Evolutionary conservation across 2,329 filamentous ascomycete genomes (phyloP), one percentile per base, ranked within the genome.

Genomic region (Aspergillus alliaceus): DNA sequence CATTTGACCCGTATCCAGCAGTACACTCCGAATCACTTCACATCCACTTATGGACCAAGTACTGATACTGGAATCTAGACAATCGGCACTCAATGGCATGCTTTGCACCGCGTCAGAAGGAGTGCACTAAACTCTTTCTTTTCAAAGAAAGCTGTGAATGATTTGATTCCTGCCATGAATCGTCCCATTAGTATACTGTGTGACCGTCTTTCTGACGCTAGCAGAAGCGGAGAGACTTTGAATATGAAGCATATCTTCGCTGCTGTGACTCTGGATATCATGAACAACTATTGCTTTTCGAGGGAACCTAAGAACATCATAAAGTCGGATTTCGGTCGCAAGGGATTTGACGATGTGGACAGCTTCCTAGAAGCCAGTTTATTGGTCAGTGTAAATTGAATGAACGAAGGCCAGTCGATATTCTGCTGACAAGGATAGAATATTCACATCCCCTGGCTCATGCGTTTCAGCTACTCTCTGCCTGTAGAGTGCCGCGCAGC

Each of bases 221-320:
- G 3, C n/a, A 11, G 29, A 29, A 20, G 25, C 46, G 46, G 46
- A 14, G 46, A 49, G 2, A 34, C 15, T 4, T 15, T 58, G 37
- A 54, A 58, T 22, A 48, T 51, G 47, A 54, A 54, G n/a, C 52
- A 54, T 25, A 42, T 54, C 37, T 58, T 48, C 48, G 47, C 31
- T 2, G 31, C 52, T 4, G 52, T 54, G n/a, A 51, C 56, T 14
- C 35, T 52, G 24, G 54, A 57, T 35, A 57, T 57, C 25, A 57
- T 57, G 24, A 52, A 57, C 24, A 49, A 47, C 14, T 53, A 53
- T 25, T 53, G 49, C 42, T 57, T 57, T 22, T 49, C 54, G 11
- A 20, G 32, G n/a, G 50, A 53, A 1, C 54, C 54, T n/a, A n/a
- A n/a, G 2, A 39, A 50, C 15, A 18, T 49, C 12, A 24, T 3